phyloP scores from a whole-genome alignment of 495 filamentous ascomycete genomes.

The Diplogelasinospora grovesii region DNA sequence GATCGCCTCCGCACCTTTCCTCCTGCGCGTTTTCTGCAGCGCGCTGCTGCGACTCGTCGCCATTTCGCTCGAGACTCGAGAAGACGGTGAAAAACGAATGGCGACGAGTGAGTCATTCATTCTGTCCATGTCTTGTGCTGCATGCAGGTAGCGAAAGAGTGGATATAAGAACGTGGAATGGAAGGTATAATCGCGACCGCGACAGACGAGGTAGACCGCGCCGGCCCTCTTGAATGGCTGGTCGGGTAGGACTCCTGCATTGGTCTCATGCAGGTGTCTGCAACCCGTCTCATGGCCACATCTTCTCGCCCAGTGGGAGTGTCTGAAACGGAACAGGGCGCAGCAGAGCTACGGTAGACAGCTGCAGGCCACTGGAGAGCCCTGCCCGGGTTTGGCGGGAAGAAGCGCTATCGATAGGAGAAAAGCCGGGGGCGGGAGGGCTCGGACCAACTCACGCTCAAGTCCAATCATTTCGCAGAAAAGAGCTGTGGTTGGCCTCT shows the following conservation, averaged over 20 bases:
- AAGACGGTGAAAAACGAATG: slow-evolving; percentile 20
- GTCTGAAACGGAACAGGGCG: slow-evolving; percentile 14
- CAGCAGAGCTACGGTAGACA: slow-evolving; percentile 13
- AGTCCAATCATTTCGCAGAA: slow-evolving; percentile 9
- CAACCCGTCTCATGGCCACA: slow-evolving; percentile 19
- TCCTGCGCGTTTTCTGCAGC: too few relatives aligned
- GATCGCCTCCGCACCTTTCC: slow-evolving; percentile 1
- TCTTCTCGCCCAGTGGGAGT: slow-evolving; percentile 16
- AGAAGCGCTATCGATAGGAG: slow-evolving; percentile 30
- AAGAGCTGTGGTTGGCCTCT: slow-evolving; percentile 3
- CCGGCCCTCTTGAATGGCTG: slow-evolving; percentile 23
- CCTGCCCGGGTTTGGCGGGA: background rate
- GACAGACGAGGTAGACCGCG: slow-evolving; percentile 21
- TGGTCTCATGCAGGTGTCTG: slow-evolving; percentile 17
- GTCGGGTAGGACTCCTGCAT: slow-evolving; percentile 13
- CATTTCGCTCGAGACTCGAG: slow-evolving; percentile 16
- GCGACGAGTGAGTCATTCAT: slow-evolving; percentile 25
- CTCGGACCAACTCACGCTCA: background rate
- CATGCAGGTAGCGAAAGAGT: slow-evolving; percentile 15
- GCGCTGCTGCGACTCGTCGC: too few relatives aligned
- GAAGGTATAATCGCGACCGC: slow-evolving; percentile 12
- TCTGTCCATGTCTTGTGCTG: slow-evolving; percentile 8
- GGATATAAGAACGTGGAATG: too few relatives aligned
- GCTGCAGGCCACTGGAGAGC: background rate
- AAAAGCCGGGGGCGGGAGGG: background rate